Percentiles rank a stretch among this genome's conserved stretches.
These are phyloP conservation scores for Penicillium steckii DNA, from an alignment of 495 filamentous ascomycete genomes.

Conservation along the genomic window DNA sequence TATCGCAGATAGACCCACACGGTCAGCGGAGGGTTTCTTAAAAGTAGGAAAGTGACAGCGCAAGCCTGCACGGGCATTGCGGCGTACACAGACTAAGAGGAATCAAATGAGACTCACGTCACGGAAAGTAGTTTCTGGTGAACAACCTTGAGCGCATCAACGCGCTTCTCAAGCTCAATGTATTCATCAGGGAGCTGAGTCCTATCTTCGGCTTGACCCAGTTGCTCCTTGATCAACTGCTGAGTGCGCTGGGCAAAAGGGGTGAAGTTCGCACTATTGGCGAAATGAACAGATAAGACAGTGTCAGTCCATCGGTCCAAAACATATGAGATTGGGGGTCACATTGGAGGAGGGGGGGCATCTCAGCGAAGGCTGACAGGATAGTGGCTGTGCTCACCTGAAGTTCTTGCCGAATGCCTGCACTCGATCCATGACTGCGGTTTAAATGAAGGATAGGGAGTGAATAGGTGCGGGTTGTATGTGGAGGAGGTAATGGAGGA, in stretches of 20 bases:
- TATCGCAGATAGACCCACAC: slow-evolving; percentile 31
- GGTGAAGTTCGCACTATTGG: slow-evolving; percentile 64
- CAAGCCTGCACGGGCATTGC: background rate
- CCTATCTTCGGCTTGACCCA: slow-evolving; percentile 95
- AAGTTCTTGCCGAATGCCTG: slow-evolving; percentile 76
- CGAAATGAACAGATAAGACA: slow-evolving; percentile 19
- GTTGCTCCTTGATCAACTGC: slow-evolving; percentile 95
- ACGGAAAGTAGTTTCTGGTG: slow-evolving; percentile 96
- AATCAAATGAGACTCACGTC: slow-evolving; percentile 64
- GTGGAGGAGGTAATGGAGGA: slow-evolving; percentile 1
- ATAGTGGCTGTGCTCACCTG: slow-evolving; percentile 44
- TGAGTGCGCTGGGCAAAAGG: slow-evolving; percentile 92
- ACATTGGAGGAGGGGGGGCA: background rate
- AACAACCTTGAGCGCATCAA: slow-evolving; percentile 95
- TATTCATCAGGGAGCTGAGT: slow-evolving; percentile 97
- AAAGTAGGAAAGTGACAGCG: background rate
- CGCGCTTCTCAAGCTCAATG: slow-evolving; percentile 96
- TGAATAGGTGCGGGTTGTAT: slow-evolving; percentile 2
- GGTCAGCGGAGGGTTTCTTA: slow-evolving; percentile 5
- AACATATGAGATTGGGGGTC: slow-evolving; percentile 5
- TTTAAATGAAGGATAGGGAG: background rate
- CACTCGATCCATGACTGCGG: slow-evolving; percentile 61
- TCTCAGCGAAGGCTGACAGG: background rate
- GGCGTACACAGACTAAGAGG: background rate
- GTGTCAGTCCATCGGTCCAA: slow-evolving; percentile 28